Evolutionary conservation across 345 rosid genomes (phyloP).

Genomic region (Brassica carinata): DNA sequence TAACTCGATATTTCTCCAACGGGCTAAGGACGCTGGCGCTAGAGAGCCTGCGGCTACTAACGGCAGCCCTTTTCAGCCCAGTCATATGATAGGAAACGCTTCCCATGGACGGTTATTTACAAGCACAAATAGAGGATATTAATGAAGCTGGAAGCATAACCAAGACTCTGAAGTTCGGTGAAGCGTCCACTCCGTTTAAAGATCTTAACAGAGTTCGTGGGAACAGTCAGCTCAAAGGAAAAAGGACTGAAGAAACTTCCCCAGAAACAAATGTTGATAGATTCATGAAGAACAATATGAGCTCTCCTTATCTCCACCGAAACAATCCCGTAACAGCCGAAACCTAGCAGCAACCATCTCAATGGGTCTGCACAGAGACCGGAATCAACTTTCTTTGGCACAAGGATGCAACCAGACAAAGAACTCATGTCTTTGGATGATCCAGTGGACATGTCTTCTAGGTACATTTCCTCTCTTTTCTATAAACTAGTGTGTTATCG

Average conservation of each 20-base stretch:
- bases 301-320: slow-evolving; percentile 46
- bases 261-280: slow-evolving; percentile 57
- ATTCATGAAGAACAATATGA: too few relatives aligned
- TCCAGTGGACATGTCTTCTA: slow-evolving; percentile 55
- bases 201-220: slow-evolving; percentile 42
- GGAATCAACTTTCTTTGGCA: slow-evolving; percentile 43
- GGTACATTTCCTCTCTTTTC: slow-evolving; percentile 45
- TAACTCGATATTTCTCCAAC: too few relatives aligned
- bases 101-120: slow-evolving; percentile 51
- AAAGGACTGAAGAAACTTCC: slow-evolving; percentile 42
- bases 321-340: too few relatives aligned
- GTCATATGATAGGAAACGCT: slow-evolving; percentile 38
- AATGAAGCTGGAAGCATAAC: slow-evolving; percentile 35
- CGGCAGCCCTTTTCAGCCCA: slow-evolving; percentile 47
- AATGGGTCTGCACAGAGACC: slow-evolving; percentile 45
- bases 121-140: slow-evolving; percentile 49
- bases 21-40: too few relatives aligned
- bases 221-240: slow-evolving; percentile 40
- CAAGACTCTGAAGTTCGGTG: slow-evolving; percentile 51
- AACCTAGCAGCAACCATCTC: slow-evolving; percentile 27
- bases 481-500: neutral
- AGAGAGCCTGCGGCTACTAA: slow-evolving; percentile 41
- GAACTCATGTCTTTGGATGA: slow-evolving; percentile 54
- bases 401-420: slow-evolving; percentile 47
- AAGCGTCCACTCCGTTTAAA: slow-evolving; percentile 50